These are phyloP conservation scores for Arabidopsis hybrid DNA, from an alignment of 441 rosid species.

Conservation along the genomic window DNA sequence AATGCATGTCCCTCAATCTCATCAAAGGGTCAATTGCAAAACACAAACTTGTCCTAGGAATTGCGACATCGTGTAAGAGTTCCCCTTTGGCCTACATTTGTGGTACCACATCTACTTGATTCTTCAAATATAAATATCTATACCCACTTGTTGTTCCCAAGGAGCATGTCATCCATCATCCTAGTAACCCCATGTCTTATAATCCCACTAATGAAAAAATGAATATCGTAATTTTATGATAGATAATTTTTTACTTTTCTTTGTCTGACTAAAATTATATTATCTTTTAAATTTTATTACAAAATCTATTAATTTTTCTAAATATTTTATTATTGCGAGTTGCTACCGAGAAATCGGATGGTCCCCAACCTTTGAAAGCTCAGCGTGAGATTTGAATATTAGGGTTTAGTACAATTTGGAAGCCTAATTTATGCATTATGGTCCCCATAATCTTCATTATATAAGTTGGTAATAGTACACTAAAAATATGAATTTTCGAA, in stretches of 20 bases:
- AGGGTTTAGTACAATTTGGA: constrained; percentile 46
- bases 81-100: constrained; percentile 44
- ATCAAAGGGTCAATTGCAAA: constrained; percentile 44
- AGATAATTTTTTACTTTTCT: constrained; percentile 15
- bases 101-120: constrained; percentile 48
- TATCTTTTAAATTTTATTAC: not conserved
- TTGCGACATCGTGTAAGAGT: constrained; percentile 44
- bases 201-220: constrained; percentile 29
- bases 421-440: constrained; percentile 49
- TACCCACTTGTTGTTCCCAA: constrained; percentile 30
- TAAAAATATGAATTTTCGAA: constrained; percentile 45
- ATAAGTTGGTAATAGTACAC: constrained; percentile 37
- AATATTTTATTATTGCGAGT: not conserved
- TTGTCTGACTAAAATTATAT: constrained; percentile 9
- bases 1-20: constrained; percentile 32
- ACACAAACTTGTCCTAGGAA: constrained; percentile 47
- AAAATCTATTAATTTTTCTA: not conserved
- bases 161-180: constrained; percentile 40
- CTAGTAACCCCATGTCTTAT: constrained; percentile 34
- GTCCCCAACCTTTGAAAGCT: constrained; percentile 50
- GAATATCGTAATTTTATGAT: constrained; percentile 4
- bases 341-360: constrained; percentile 51
- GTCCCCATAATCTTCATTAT: constrained; percentile 50
- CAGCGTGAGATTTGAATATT: constrained; percentile 49
- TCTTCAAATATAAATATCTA: constrained; percentile 6